Percentiles rank a stretch among this genome's conserved stretches.
Conservation (phyloP, 345 rosid genomes). For the Turnera subulata region DNA sequence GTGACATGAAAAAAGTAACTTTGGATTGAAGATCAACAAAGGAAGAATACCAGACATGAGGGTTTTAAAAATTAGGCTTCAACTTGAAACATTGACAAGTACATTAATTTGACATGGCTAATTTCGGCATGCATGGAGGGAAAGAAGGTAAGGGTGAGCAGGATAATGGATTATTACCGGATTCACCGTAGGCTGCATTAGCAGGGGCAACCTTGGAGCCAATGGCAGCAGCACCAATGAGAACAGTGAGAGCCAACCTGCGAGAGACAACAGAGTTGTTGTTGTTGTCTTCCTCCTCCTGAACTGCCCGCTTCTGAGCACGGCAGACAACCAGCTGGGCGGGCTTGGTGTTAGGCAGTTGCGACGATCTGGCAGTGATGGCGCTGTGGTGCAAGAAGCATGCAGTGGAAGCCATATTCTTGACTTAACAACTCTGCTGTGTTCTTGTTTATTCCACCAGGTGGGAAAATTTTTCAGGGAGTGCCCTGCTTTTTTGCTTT, state of each 20-base stretch:
- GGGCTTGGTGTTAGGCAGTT: constrained; percentile 37
- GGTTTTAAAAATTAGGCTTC: too few relatives aligned
- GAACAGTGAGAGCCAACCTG: constrained; percentile 73
- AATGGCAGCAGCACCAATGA: constrained; percentile 72
- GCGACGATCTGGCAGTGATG: constrained; percentile 43
- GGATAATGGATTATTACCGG: constrained; percentile 36
- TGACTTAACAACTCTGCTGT: too few relatives aligned
- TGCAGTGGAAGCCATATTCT: constrained; percentile 60
- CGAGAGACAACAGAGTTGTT: constrained; percentile 49
- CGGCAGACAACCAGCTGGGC: constrained; percentile 55
- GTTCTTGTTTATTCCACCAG: too few relatives aligned
- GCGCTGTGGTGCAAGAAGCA: constrained; percentile 70
- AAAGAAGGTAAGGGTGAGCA: too few relatives aligned
- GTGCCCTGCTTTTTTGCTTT: too few relatives aligned
- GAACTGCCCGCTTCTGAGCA: constrained; percentile 80
- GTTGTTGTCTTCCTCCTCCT: constrained; percentile 28
- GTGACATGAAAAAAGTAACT: too few relatives aligned
- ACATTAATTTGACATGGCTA: too few relatives aligned
- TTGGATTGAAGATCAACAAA: too few relatives aligned
- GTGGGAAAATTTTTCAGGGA: too few relatives aligned
- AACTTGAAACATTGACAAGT: too few relatives aligned
- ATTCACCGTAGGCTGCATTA: constrained; percentile 94
- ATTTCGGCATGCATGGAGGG: too few relatives aligned
- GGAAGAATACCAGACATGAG: too few relatives aligned
- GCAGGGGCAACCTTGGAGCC: constrained; percentile 90